Base-by-base conservation (phyloP, 805 yeast genomes). In the Starmerella etchellsii region DNA sequence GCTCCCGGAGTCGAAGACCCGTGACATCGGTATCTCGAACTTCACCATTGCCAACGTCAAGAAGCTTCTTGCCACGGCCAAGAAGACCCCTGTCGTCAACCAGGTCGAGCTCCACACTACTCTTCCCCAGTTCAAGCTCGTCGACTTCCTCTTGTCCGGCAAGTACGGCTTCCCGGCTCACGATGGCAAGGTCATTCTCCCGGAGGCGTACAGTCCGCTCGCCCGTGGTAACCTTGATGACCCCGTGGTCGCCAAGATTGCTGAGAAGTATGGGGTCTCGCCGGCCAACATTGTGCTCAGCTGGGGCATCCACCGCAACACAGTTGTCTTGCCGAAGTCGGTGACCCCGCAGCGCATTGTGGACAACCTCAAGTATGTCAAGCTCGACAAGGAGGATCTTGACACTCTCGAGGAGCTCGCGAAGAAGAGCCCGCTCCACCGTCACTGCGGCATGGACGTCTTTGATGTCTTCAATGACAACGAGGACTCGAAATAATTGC, bases 81-180 rank as follows among this genome's bases (percentile, higher is more conserved):
- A 46, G 50, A 43, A 71, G 37, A 69, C 66, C 25, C 94, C 94
- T 5, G 84, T 73, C 11, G 73, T 68, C 31, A 74, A 78, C 61
- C 94, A 83, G 65, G 68, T 81, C 44, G 94, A 83, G 64, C 61
- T 74, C 29, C 93, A 82, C 59, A 84, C 87, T 35, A 68, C 69
- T 47, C 65, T 78, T 43, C 81, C 81, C 34, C 87, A 81, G 58
- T 63, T 59, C 8, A 74, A 75, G 48, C 64, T 81, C 49, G 53
- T 69, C 33, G 67, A 70, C 27, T 78, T 55, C 59, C 67, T 75
- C 58, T 61, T 66, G 40, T 55, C 60, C 26, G 53, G 53, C 22
- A 37, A 49, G 34, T 49, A 48, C 43, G 53, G 52, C 24, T 37
- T 33, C 40, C 52, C 53, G 15, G 34, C 31, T 26, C 53, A 49